A percentile compares a stretch with the other conserved stretches of the same genome.
These are phyloP conservation scores for Pinus tabuliformis DNA, from an alignment of 75 land plant species.

Conservation along the genomic window DNA sequence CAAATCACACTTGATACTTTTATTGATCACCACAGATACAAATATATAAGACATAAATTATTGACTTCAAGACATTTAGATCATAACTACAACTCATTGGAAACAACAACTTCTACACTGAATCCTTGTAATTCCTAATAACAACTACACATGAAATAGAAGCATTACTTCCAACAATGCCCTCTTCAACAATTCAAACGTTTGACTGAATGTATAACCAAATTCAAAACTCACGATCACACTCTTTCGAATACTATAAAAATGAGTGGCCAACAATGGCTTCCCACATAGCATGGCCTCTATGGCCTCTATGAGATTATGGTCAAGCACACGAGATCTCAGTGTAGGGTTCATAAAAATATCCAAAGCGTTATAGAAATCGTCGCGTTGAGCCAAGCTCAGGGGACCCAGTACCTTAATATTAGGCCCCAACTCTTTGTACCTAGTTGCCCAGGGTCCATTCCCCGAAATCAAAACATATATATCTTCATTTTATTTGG, in stretches of 20 bases:
- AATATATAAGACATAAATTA: too few species aligned
- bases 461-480: conserved; percentile 68
- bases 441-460: conserved; percentile 80
- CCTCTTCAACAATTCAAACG: conserved; percentile 42
- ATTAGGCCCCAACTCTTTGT: conserved; percentile 62
- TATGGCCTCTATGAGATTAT: conserved; percentile 59
- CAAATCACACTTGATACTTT: too few species aligned
- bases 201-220: conserved; percentile 60
- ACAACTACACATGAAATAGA: too few species aligned
- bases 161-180: too few species aligned
- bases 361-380: conserved; percentile 80
- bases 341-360: conserved; percentile 85
- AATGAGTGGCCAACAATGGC: conserved; percentile 65
- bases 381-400: conserved; percentile 40
- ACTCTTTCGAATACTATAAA: conserved; percentile 67
- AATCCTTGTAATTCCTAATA: too few species aligned
- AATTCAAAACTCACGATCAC: conserved; percentile 46
- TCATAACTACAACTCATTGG: too few species aligned
- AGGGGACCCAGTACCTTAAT: conserved; percentile 62
- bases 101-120: too few species aligned
- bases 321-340: conserved; percentile 81
- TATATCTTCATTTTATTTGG: conserved; percentile 25
- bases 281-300: conserved; percentile 88
- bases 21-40: too few species aligned
- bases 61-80: too few species aligned